Base-by-base conservation (phyloP, 2,329 filamentous ascomycete genomes). In the Sordariomycetes sp. region DNA sequence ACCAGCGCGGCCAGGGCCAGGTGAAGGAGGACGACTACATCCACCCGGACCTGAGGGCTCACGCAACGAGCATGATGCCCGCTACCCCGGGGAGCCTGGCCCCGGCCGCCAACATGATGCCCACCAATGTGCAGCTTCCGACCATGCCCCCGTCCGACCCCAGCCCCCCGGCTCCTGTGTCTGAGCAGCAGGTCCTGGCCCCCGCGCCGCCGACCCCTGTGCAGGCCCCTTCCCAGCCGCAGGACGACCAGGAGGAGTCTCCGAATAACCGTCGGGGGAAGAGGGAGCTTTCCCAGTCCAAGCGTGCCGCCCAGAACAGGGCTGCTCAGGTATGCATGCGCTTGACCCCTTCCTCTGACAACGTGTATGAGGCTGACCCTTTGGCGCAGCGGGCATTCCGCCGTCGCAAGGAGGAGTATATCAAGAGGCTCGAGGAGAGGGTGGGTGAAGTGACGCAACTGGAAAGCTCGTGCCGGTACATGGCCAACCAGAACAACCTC, bases 341-440 rank as follows among this genome's bases (percentile, higher is more conserved):
- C 35, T 11, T 6, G 20, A 14, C 25, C 4, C 24, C 34, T 25
- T 7, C 2, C 22, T 8, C 20, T 35, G 11, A 11, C 25, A 18
- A 34, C 20, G 40, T 20, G 16, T 18, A 34, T n/a, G 25, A 48
- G n/a, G 35, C 55, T 57, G n/a, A 57, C 32, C 22, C 16, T 12
- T 25, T 20, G 58, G 24, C 57, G 63, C 66, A 99, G 93, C 85
- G 94, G 70, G 94, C 94, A 50, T 99, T 99, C 74, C 89, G 94
- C 50, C 92, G 97, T 74, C 88, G 94, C 62, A 99, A 99, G 71
- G 94, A 99, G 73, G 89, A 90, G 53, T 97, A 99, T 71, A 99
- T 99, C 72, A 96, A 96, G 77, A 95, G 96, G 71, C 81, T 99
- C 7, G 94, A 99, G 73, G 88, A 94, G 69, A 90, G 97, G 70